These are phyloP conservation scores for Candida methanosorbosa DNA, from an alignment of 805 yeast species.

Conservation along the genomic window DNA sequence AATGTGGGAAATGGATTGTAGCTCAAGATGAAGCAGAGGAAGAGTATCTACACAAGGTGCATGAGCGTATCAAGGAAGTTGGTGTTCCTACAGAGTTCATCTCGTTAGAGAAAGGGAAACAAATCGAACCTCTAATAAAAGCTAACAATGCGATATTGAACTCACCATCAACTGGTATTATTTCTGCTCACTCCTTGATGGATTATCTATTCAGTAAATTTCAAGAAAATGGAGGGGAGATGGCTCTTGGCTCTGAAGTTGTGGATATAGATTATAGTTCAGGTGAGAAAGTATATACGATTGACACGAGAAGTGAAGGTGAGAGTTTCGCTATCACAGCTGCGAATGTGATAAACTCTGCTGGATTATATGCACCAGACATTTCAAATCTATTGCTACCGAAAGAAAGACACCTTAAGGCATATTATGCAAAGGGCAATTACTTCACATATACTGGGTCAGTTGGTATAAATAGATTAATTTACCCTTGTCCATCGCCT, in stretches of 20 bases:
- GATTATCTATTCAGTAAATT: conserved; percentile 45
- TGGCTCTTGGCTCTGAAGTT: conserved; percentile 57
- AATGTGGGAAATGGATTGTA: conserved; percentile 82
- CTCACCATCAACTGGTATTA: conserved; percentile 80
- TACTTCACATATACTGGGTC: conserved; percentile 49
- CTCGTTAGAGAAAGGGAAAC: conserved; percentile 32
- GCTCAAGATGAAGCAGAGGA: conserved; percentile 66
- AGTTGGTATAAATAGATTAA: conserved; percentile 39
- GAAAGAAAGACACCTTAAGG: conserved; percentile 41
- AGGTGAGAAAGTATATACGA: conserved; percentile 15
- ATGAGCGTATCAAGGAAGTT: conserved; percentile 37
- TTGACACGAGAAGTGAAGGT: conserved; percentile 22
- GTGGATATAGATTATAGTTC: conserved; percentile 25
- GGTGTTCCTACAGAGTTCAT: conserved; percentile 56
- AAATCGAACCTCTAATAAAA: conserved; percentile 55
- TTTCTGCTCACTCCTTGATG: conserved; percentile 74
- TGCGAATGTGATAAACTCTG: conserved; percentile 62
- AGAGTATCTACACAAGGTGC: conserved; percentile 47
- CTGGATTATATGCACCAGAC: conserved; percentile 71
- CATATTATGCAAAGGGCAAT: conserved; percentile 77
- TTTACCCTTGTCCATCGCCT: conserved; percentile 77
- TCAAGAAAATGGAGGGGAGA: conserved; percentile 53
- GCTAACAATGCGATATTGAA: conserved; percentile 55
- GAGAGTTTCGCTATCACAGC: conserved; percentile 34
- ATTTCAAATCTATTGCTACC: conserved; percentile 68